phyloP scores from a whole-genome alignment of 2,329 filamentous ascomycete species.

The Erysiphe neolycopersici region DNA sequence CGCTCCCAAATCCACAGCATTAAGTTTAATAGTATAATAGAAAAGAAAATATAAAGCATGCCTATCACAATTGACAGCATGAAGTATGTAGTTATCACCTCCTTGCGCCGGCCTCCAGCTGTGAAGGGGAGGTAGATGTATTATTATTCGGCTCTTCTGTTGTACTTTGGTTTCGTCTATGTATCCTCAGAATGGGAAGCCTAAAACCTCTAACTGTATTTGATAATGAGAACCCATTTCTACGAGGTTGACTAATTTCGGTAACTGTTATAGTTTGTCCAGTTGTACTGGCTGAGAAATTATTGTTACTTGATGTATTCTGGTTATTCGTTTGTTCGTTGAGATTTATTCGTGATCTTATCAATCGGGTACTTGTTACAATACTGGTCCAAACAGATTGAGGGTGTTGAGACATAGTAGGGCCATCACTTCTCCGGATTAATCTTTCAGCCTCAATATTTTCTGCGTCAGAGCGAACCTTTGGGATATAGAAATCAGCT shows the following conservation, averaged over 20 bases:
- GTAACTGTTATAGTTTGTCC: constrained; percentile 1
- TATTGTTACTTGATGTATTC: background rate
- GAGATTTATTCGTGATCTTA: background rate
- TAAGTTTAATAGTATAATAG: no score
- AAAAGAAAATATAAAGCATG: background rate
- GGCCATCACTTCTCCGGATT: constrained; percentile 6
- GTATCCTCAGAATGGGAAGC: constrained; percentile 6
- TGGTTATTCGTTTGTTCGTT: background rate
- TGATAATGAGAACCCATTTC: constrained; percentile 3
- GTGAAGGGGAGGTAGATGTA: constrained; percentile 10
- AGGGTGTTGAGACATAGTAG: constrained; percentile 10
- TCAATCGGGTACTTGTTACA: constrained; percentile 7
- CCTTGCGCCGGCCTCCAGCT: constrained; percentile 12
- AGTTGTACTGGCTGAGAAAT: background rate
- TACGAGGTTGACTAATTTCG: constrained; percentile 1
- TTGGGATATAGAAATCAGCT: constrained; percentile 88
- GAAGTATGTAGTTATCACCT: constrained; percentile 3
- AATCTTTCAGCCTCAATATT: constrained; percentile 9
- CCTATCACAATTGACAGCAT: background rate
- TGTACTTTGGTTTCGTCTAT: constrained; percentile 6
- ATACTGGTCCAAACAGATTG: constrained; percentile 9
- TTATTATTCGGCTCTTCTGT: constrained; percentile 1
- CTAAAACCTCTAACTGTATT: constrained; percentile 9
- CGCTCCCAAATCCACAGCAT: no score
- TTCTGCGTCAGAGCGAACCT: constrained; percentile 36